phyloP scores from a whole-genome alignment of 2,329 filamentous ascomycete genomes.

The Bipolaris zeicola region DNA sequence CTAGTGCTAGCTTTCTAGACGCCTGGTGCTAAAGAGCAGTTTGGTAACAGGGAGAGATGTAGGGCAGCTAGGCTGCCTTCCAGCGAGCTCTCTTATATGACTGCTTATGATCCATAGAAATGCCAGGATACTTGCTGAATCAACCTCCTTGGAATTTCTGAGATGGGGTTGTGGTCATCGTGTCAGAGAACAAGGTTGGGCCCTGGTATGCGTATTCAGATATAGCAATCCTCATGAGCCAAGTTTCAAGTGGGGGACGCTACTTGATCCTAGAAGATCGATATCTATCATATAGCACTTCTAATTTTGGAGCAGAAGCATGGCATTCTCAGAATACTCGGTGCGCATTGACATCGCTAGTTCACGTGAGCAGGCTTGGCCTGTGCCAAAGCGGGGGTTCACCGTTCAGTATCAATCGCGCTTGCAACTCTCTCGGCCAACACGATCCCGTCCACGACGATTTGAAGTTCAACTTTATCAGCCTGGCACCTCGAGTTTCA shows the following conservation, averaged over 20 bases:
- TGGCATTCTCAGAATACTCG: not conserved
- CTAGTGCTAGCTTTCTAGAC: too few species aligned
- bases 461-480: not conserved
- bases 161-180: not conserved
- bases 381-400: conserved; percentile 1
- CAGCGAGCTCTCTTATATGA: too few species aligned
- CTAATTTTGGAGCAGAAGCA: not conserved
- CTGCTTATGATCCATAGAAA: not conserved
- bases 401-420: not conserved
- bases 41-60: too few species aligned
- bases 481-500: not conserved
- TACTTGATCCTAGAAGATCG: not conserved
- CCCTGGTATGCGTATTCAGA: not conserved
- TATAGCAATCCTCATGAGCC: not conserved
- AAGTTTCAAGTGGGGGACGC: not conserved
- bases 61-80: too few species aligned
- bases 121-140: not conserved
- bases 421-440: not conserved
- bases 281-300: not conserved
- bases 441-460: not conserved
- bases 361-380: not conserved
- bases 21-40: too few species aligned
- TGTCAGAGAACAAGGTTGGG: not conserved
- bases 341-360: not conserved
- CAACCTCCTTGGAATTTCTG: not conserved